Evolutionary conservation across 2,329 filamentous ascomycete genomes (phyloP), one percentile per base, ranked within the genome.

Genomic region (Nemania sp.): DNA sequence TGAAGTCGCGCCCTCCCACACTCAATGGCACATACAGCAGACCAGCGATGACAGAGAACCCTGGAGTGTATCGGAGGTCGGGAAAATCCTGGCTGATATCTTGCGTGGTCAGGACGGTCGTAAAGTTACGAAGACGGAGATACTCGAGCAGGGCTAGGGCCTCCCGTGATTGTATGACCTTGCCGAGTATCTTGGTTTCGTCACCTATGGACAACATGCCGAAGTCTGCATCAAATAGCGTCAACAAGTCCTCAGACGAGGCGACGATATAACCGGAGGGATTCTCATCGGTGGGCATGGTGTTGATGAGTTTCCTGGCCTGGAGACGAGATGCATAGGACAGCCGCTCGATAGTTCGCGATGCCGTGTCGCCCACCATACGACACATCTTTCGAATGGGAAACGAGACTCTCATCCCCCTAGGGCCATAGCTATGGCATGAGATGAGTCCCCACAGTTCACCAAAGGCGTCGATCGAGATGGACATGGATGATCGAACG

Each of bases 341-440:
- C 0, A 97, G 79, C 34, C 92, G 82, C 73, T 97, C 92, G 39
- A 97, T 94, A 66, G 95, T 97, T 49, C 91, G 82, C 0, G 91
- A 96, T 0, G 91, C 91, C 0, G 88, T 91, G 68, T 97, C 92
- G 3, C 92, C 92, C 2, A 97, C 86, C 4, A 97, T 78, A 5
- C 92, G 87, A 73, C 92, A 97, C 88, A 97, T 94, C 74, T 96
- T 96, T 12, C 92, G 84, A 50, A 96, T 92, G 0, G 92, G 92
- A 69, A 97, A 97, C 0, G 91, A 91, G 0, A 97, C 91, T n/a
- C 92, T 84, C 91, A 95, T 96, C 3, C 92, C 92, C 46, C 83
- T 83, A 1, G 75, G 60, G 0, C 90, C 92, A 68, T 96, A 96
- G 0, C 89, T 86, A 71, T 97, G 92, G 62, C 92, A 96, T 1